These are phyloP conservation scores for Chamaenerion angustifolium DNA, from an alignment of 345 rosid genomes.

Conservation along the genomic window DNA sequence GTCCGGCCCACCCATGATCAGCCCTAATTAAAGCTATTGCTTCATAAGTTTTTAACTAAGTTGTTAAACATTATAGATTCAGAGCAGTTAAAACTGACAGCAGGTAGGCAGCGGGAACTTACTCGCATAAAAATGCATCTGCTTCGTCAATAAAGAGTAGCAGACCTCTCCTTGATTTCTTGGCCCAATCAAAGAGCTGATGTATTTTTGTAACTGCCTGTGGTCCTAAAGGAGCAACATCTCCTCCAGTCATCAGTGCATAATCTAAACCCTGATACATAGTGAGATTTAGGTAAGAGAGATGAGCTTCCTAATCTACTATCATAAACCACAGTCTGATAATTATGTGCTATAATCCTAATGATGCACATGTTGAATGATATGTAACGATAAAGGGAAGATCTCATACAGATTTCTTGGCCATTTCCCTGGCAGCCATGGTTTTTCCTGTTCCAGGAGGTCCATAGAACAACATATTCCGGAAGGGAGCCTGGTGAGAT, in stretches of 20 bases:
- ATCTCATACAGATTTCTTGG: conserved; percentile 68
- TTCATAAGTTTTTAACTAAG: no score
- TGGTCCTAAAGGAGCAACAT: conserved; percentile 94
- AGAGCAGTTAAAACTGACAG: no score
- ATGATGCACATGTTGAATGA: not conserved
- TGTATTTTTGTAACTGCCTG: conserved; percentile 99
- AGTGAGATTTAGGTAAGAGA: conserved; percentile 6
- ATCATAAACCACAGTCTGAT: no score
- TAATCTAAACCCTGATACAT: conserved; percentile 79
- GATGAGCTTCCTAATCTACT: not conserved
- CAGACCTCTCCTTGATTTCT: conserved; percentile 78
- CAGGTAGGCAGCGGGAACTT: conserved; percentile 20
- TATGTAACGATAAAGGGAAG: conserved; percentile 1
- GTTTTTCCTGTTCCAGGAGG: conserved; percentile 99
- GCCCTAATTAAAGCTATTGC: no score
- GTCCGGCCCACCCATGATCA: no score
- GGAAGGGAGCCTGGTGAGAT: conserved; percentile 85
- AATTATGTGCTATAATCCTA: no score
- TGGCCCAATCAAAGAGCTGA: conserved; percentile 91
- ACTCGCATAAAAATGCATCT: conserved; percentile 99
- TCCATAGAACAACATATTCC: conserved; percentile 93
- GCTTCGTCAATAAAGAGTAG: conserved; percentile 95
- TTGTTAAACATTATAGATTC: no score
- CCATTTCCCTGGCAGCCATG: conserved; percentile 95
- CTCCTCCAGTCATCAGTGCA: conserved; percentile 99